Evolutionary conservation across 140 eudicot genomes (phyloP), one percentile per base, ranked within the genome.

Genomic region (Senecio squalidus): DNA sequence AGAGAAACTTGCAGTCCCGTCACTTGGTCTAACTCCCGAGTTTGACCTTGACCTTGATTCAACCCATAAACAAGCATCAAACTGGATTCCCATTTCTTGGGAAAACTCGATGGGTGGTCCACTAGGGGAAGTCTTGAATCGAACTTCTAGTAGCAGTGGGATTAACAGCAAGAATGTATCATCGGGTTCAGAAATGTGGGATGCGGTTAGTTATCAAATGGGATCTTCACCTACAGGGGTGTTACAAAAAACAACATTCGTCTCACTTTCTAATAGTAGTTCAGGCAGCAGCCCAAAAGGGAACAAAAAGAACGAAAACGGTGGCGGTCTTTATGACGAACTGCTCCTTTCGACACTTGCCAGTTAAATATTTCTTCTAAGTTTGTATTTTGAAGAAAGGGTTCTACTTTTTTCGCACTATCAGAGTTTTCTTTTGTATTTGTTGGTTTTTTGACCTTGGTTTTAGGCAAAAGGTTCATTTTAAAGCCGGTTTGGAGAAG

Each of bases 151-250:
- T 52, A 73, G 28, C 34, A 53, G 59, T 29, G 74, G 44, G 23
- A 76, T 64, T 11, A 72, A 21, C 22, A 60, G 68, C 70, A 74
- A 74, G 79, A 73, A 60, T 52, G 48, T 23, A 1, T 48, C 63
- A 1, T 47, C 77, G 4, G 69, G 76, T 9, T 62, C 67, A 16
- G 67, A 74, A n/a, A 72, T 46, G 69, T 80, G 90, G 84, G 81
- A 76, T 9, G 73, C 77, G 4, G 66, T 65, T 57, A 72, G 64
- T 65, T 68, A 75, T 60, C 82, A 74, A 59, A 16, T 79, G 61
- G 88, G 90, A 15, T 78, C 88, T 9, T 86, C 96, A 5, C 96
- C 98, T 3, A 91, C 85, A 1, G 98, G 96, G 0, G 88, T 86
- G 17, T 68, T 91, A 44, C 96, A 81, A 72, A 86, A 81, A 64